A percentile compares a stretch with the other conserved stretches of the same genome.
Evolutionary conservation across 2,329 filamentous ascomycete genomes (phyloP).

Genomic region (Paecilomyces variotii): DNA sequence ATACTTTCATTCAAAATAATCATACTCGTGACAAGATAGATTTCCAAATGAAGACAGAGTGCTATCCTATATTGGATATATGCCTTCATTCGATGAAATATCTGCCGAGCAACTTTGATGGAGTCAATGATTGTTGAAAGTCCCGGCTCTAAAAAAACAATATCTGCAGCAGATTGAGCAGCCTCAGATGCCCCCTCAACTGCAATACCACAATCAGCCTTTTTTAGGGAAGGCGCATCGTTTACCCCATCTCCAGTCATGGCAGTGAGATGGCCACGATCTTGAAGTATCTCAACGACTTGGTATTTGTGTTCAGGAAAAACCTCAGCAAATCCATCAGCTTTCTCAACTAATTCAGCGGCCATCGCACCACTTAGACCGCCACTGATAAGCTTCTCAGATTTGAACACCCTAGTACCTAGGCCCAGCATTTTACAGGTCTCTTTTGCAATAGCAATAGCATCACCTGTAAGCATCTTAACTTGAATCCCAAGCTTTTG

Average conservation of each 20-base stretch:
- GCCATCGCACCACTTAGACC: slow-evolving; percentile 65
- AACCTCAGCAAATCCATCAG: slow-evolving; percentile 66
- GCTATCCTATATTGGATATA: slow-evolving; percentile 73
- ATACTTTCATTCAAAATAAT: slow-evolving; percentile 75
- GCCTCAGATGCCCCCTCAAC: slow-evolving; percentile 66
- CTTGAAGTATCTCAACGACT: slow-evolving; percentile 67
- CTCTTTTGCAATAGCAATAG: slow-evolving; percentile 71
- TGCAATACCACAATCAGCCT: slow-evolving; percentile 65
- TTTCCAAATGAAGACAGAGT: slow-evolving; percentile 64
- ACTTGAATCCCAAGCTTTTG: slow-evolving; percentile 68
- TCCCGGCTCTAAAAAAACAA: slow-evolving; percentile 65
- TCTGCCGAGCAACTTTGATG: slow-evolving; percentile 66
- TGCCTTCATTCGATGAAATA: slow-evolving; percentile 73
- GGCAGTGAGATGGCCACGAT: slow-evolving; percentile 62
- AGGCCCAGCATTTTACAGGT: slow-evolving; percentile 74
- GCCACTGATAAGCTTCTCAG: slow-evolving; percentile 67
- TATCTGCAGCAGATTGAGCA: slow-evolving; percentile 64
- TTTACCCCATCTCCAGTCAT: slow-evolving; percentile 73
- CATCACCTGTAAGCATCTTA: slow-evolving; percentile 76
- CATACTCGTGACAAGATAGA: slow-evolving; percentile 70
- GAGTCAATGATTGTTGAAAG: slow-evolving; percentile 64
- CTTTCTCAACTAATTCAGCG: slow-evolving; percentile 67
- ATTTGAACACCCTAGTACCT: slow-evolving; percentile 74
- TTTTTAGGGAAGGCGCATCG: slow-evolving; percentile 65
- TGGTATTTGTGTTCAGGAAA: slow-evolving; percentile 71